These are phyloP conservation scores for Quercus phellos DNA, from an alignment of 331 rosid species.

Conservation along the genomic window DNA sequence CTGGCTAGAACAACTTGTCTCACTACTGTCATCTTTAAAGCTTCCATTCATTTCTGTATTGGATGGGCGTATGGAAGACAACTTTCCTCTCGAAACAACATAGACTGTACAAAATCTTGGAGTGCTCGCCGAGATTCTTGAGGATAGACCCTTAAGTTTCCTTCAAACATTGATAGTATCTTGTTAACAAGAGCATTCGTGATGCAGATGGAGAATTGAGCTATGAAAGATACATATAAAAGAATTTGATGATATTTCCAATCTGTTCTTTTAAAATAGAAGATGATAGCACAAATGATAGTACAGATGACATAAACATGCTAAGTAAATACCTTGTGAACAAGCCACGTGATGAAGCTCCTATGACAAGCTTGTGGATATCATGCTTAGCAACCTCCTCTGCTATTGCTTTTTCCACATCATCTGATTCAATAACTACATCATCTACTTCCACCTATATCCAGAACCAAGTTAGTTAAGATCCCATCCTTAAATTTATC, in stretches of 20 bases:
- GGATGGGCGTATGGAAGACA: conserved; percentile 58
- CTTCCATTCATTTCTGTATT: conserved; percentile 36
- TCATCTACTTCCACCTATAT: conserved; percentile 71
- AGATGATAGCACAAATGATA: background rate
- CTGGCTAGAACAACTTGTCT: conserved; percentile 47
- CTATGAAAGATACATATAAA: background rate
- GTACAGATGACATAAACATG: background rate
- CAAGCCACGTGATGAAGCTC: conserved; percentile 68
- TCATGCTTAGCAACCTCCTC: conserved; percentile 57
- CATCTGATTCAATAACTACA: conserved; percentile 70
- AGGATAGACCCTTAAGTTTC: conserved; percentile 57
- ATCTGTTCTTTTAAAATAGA: background rate
- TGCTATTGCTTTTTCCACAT: conserved; percentile 62
- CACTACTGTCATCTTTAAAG: conserved; percentile 51
- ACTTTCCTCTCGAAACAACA: conserved; percentile 73
- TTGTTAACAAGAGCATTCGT: conserved; percentile 11
- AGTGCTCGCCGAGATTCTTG: conserved; percentile 55
- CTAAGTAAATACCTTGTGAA: conserved; percentile 59
- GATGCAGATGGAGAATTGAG: conserved; percentile 14
- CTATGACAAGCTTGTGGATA: conserved; percentile 63
- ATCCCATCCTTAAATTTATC: conserved; percentile 8
- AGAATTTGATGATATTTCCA: background rate
- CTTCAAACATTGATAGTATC: conserved; percentile 36
- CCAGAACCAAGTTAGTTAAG: conserved; percentile 1
- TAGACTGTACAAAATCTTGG: conserved; percentile 78